Conservation (phyloP, 768 basidiomycete species). For the Cubamyces lactineus region DNA sequence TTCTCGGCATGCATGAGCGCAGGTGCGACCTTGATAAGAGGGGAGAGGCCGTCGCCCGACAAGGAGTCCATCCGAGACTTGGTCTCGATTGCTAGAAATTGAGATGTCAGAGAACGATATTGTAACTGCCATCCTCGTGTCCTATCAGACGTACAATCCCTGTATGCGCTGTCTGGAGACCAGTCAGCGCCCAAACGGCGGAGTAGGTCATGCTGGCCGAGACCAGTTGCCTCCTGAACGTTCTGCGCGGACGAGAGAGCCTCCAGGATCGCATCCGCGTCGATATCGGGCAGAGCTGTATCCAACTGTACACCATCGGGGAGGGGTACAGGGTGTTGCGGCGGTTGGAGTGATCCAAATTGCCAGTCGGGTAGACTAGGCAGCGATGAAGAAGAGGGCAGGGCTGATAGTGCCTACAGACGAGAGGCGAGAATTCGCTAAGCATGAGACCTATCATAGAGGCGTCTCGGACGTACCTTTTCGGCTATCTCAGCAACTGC, state of each 20-base stretch:
- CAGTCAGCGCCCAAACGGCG: slow-evolving; percentile 59
- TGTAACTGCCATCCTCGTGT: background rate
- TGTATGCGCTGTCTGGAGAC: slow-evolving; percentile 75
- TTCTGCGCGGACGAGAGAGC: slow-evolving; percentile 54
- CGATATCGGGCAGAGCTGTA: slow-evolving; percentile 47
- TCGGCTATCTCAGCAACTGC: slow-evolving; percentile 58
- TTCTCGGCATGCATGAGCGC: slow-evolving; percentile 92
- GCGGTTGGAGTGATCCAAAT: slow-evolving; percentile 46
- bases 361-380: slow-evolving; percentile 42
- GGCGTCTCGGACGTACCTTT: slow-evolving; percentile 44
- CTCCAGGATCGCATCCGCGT: slow-evolving; percentile 56
- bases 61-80: slow-evolving; percentile 56
- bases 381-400: slow-evolving; percentile 13
- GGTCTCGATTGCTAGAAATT: slow-evolving; percentile 54
- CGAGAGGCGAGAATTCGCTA: background rate
- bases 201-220: slow-evolving; percentile 59
- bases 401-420: slow-evolving; percentile 18
- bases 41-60: slow-evolving; percentile 70
- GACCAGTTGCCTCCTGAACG: slow-evolving; percentile 65
- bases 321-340: slow-evolving; percentile 50
- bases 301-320: slow-evolving; percentile 33
- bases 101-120: background rate
- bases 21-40: slow-evolving; percentile 80
- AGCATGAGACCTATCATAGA: background rate
- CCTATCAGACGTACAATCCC: slow-evolving; percentile 62